A percentile compares a stretch with the other conserved stretches of the same genome.
phyloP scores from a whole-genome alignment of 176 grass and related monocot species.

The Aegilops longissima region DNA sequence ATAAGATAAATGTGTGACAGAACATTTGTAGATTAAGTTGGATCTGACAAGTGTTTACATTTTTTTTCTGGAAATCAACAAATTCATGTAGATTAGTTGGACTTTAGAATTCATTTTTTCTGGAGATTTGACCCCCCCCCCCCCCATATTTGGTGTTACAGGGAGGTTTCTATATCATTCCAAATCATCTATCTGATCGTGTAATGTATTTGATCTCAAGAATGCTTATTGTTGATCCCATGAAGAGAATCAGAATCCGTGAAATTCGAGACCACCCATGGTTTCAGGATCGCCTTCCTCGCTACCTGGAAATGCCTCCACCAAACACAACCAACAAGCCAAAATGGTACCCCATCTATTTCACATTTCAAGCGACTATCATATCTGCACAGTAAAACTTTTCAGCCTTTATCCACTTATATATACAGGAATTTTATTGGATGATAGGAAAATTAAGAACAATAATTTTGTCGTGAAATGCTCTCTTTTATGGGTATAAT shows the following conservation, averaged over 20 bases:
- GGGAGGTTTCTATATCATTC: slow-evolving; percentile 87
- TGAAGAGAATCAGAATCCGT: slow-evolving; percentile 85
- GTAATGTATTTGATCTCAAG: slow-evolving; percentile 85
- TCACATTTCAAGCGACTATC: neutral
- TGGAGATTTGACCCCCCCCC: neutral
- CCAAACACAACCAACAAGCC: too few relatives aligned
- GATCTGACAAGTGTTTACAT: neutral
- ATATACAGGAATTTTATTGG: neutral
- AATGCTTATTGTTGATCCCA: slow-evolving; percentile 92
- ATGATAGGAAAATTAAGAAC: neutral
- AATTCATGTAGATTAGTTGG: too few relatives aligned
- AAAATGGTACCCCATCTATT: slow-evolving; percentile 54
- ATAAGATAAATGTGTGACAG: slow-evolving; percentile 80
- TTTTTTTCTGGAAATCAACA: neutral
- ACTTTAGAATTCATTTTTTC: too few relatives aligned
- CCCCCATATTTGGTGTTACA: slow-evolving; percentile 33
- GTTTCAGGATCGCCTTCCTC: slow-evolving; percentile 72
- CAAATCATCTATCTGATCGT: slow-evolving; percentile 78
- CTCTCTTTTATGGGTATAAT: neutral
- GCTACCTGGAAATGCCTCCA: slow-evolving; percentile 64
- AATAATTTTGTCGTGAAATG: neutral
- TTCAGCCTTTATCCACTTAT: too few relatives aligned
- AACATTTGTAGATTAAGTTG: slow-evolving; percentile 5
- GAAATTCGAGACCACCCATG: slow-evolving; percentile 90
- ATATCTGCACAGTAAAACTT: too few relatives aligned